phyloP scores from a whole-genome alignment of 805 yeast species.

The Wickerhamomyces silvicola region DNA sequence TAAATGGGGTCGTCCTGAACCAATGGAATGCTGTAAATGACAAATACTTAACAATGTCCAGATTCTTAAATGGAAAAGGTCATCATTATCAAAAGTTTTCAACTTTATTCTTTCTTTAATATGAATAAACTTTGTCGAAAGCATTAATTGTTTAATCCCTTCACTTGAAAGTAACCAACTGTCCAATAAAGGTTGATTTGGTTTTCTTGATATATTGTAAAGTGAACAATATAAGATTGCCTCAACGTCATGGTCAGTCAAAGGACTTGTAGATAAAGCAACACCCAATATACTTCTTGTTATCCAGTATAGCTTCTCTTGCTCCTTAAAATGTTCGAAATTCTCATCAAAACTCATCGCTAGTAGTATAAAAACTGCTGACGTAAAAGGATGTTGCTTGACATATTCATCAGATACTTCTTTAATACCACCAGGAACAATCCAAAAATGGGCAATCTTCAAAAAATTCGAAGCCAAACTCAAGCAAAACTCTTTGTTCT shows the following conservation, averaged over 20 bases:
- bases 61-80: slow-evolving; percentile 48
- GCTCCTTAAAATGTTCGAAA: slow-evolving; percentile 41
- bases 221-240: slow-evolving; percentile 49
- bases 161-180: slow-evolving; percentile 46
- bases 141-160: slow-evolving; percentile 43
- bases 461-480: slow-evolving; percentile 41
- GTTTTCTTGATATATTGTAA: slow-evolving; percentile 49
- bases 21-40: slow-evolving; percentile 45
- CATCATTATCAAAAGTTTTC: slow-evolving; percentile 28
- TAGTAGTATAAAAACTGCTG: slow-evolving; percentile 45
- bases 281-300: slow-evolving; percentile 44
- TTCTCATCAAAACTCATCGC: slow-evolving; percentile 54
- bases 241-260: slow-evolving; percentile 55
- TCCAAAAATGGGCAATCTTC: slow-evolving; percentile 52
- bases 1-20: slow-evolving; percentile 40
- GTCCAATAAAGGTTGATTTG: slow-evolving; percentile 46
- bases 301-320: slow-evolving; percentile 38
- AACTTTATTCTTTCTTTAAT: slow-evolving; percentile 30
- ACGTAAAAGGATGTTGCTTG: slow-evolving; percentile 43
- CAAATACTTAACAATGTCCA: slow-evolving; percentile 46
- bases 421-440: slow-evolving; percentile 54
- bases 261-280: slow-evolving; percentile 43
- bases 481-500: slow-evolving; percentile 37
- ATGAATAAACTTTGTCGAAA: slow-evolving; percentile 38
- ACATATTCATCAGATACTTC: slow-evolving; percentile 41